Evolutionary conservation across 225 moss, liverwort and hornwort genomes (phyloP).

Genomic region (Asterella californica): DNA sequence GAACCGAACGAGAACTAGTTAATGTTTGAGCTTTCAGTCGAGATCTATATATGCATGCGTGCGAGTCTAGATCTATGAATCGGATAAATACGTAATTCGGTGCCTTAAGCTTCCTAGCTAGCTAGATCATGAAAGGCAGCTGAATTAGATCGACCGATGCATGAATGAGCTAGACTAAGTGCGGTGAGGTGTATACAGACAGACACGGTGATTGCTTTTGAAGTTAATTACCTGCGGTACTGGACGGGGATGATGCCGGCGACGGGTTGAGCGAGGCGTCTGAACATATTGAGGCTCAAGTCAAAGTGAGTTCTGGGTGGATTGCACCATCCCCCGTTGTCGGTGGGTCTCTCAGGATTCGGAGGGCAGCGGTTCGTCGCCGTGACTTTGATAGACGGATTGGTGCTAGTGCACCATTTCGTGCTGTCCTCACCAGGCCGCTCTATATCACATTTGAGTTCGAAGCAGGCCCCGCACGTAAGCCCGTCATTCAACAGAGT

Average conservation of each 20-base stretch:
- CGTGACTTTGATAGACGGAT: constrained; percentile 19
- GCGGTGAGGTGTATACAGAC: no score
- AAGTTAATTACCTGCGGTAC: constrained; percentile 17
- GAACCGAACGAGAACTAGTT: no score
- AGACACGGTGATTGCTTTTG: no score
- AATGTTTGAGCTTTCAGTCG: background rate
- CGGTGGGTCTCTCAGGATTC: constrained; percentile 18
- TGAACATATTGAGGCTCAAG: constrained; percentile 20
- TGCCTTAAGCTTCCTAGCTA: no score
- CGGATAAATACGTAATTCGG: no score
- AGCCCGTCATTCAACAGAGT: constrained; percentile 17
- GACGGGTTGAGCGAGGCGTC: constrained; percentile 10
- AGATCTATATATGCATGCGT: background rate
- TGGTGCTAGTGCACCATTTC: constrained; percentile 9
- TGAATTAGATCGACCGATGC: no score
- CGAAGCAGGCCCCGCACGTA: constrained; percentile 25
- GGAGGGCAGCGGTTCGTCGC: constrained; percentile 35
- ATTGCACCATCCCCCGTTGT: constrained; percentile 39
- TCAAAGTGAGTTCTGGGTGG: constrained; percentile 31
- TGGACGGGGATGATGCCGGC: constrained; percentile 20
- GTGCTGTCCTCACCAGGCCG: background rate
- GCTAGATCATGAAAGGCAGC: no score
- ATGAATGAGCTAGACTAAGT: no score
- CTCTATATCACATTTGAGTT: constrained; percentile 8
- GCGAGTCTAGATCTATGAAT: no score